A percentile compares a stretch with the other conserved stretches of the same genome.
phyloP scores from a whole-genome alignment of 2,329 filamentous ascomycete genomes.

The Cladosporium oxysporum region DNA sequence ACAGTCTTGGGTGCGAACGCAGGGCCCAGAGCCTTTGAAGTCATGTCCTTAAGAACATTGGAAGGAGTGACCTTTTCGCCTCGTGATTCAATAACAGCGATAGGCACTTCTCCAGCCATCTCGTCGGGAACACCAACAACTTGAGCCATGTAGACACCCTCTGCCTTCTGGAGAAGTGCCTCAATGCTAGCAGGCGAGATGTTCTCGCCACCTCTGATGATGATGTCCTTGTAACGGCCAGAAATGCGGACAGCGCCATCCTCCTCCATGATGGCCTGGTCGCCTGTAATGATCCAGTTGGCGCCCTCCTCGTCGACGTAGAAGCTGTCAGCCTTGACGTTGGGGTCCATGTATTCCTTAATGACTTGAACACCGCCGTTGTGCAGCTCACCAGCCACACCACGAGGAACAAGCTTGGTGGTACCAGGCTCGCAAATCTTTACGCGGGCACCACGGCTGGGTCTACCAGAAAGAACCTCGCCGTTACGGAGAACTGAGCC shows the following conservation, averaged over 20 bases:
- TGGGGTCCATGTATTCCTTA: slow-evolving; percentile 34
- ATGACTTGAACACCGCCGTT: slow-evolving; percentile 36
- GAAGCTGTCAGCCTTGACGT: slow-evolving; percentile 32
- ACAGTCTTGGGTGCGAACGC: slow-evolving; percentile 46
- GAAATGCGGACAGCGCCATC: slow-evolving; percentile 44
- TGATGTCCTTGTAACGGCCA: slow-evolving; percentile 40
- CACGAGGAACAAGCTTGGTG: slow-evolving; percentile 30
- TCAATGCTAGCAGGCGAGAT: slow-evolving; percentile 48
- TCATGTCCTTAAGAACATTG: slow-evolving; percentile 41
- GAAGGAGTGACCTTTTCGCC: slow-evolving; percentile 37
- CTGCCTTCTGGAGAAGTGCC: slow-evolving; percentile 40
- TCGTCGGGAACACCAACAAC: slow-evolving; percentile 50
- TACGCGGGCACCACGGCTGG: slow-evolving; percentile 43
- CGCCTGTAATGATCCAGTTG: slow-evolving; percentile 68
- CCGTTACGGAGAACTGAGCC: slow-evolving; percentile 37
- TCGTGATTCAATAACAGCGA: slow-evolving; percentile 46
- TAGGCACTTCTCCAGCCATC: slow-evolving; percentile 51
- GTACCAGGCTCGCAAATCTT: slow-evolving; percentile 36
- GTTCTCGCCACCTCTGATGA: slow-evolving; percentile 65
- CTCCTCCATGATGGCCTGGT: slow-evolving; percentile 54
- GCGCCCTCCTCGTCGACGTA: slow-evolving; percentile 37
- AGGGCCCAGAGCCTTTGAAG: slow-evolving; percentile 41
- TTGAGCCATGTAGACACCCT: slow-evolving; percentile 39
- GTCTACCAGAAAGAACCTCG: slow-evolving; percentile 46
- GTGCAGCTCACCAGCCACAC: slow-evolving; percentile 37